phyloP scores from a whole-genome alignment of 495 filamentous ascomycete species.

The Copromyces sp. region DNA sequence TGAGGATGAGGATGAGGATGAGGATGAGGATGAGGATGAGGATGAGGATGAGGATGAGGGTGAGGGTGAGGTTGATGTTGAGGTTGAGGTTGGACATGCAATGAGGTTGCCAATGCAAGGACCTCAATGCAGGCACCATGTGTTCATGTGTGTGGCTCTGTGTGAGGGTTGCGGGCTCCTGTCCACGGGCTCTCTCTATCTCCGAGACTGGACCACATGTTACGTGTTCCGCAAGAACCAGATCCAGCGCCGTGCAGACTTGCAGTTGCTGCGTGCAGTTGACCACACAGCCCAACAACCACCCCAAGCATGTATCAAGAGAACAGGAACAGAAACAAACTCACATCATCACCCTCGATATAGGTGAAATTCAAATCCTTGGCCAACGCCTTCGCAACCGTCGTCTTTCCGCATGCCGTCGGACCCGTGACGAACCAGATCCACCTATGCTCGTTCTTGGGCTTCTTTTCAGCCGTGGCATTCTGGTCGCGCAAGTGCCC shows the following conservation, averaged over 20 bases:
- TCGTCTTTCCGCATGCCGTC: conserved; percentile 23
- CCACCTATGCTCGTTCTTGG: conserved; percentile 8
- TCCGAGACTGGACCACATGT: too few relatives aligned
- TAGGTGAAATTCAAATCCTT: conserved; percentile 20
- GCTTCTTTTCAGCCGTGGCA: not conserved
- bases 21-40: too few relatives aligned
- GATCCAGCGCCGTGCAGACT: not conserved
- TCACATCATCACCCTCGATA: conserved; percentile 42
- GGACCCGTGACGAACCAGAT: conserved; percentile 25
- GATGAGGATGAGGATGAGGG: too few relatives aligned
- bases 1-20: too few relatives aligned
- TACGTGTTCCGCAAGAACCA: not conserved
- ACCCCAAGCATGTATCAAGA: not conserved
- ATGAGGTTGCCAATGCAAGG: not conserved
- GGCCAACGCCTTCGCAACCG: conserved; percentile 20
- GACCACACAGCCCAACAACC: not conserved
- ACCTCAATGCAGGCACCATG: not conserved
- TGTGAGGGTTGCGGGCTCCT: not conserved
- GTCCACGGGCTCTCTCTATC: too few relatives aligned
- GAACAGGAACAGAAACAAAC: conserved; percentile 1
- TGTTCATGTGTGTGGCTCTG: not conserved
- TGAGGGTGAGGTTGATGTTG: too few relatives aligned
- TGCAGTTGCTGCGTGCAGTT: not conserved
- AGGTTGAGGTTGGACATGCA: too few relatives aligned
- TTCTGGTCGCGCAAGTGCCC: not conserved